A percentile compares a stretch with the other conserved stretches of the same genome.
These are phyloP conservation scores for Ammopiptanthus mongolicus DNA, from an alignment of 306 rosid genomes.

Conservation along the genomic window DNA sequence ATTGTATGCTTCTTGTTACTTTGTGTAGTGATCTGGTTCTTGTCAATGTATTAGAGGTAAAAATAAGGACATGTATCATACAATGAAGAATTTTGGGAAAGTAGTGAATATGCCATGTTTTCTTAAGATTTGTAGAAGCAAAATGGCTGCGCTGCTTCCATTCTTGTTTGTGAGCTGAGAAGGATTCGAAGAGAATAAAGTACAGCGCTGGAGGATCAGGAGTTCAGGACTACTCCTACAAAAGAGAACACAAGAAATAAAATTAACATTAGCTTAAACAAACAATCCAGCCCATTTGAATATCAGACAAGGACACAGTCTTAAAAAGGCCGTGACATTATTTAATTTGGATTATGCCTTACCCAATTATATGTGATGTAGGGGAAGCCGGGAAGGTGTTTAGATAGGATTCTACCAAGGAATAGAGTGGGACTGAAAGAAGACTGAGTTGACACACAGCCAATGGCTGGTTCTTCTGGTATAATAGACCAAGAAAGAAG, in stretches of 20 bases:
- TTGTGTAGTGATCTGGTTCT: background rate
- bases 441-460: too few species aligned
- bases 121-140: background rate
- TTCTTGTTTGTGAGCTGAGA: background rate
- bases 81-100: background rate
- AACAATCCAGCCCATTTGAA: conserved; percentile 10
- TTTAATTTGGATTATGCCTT: background rate
- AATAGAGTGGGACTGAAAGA: too few species aligned
- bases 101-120: background rate
- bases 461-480: too few species aligned
- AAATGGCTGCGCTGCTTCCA: background rate
- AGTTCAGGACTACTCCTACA: background rate
- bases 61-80: background rate
- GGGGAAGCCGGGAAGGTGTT: too few species aligned
- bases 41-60: background rate
- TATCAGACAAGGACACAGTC: background rate
- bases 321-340: background rate
- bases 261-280: background rate
- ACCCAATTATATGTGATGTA: background rate
- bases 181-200: background rate
- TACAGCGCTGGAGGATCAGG: background rate
- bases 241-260: background rate
- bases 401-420: too few species aligned
- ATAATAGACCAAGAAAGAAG: too few species aligned
- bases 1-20: background rate